phyloP scores from a whole-genome alignment of 2,329 filamentous ascomycete species.

The Beauveria australis region DNA sequence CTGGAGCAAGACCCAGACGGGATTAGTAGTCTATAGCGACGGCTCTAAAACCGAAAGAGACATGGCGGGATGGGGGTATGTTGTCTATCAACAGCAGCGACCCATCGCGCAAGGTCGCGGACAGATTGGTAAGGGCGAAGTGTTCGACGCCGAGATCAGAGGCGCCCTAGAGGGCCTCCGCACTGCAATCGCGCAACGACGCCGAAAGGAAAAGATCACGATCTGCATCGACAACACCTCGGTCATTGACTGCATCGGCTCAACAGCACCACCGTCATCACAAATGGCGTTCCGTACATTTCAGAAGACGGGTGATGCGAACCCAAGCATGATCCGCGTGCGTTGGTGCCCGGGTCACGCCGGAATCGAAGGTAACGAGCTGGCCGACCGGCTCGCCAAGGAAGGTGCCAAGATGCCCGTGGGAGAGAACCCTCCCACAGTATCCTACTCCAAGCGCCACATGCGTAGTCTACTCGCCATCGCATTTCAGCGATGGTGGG shows the following conservation, averaged over 20 bases:
- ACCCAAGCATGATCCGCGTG: background rate
- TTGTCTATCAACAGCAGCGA: background rate
- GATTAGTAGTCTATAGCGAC: too few species aligned
- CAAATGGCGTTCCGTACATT: background rate
- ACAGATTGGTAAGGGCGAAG: slow-evolving; percentile 1
- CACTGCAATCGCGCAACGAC: background rate
- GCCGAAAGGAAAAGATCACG: background rate
- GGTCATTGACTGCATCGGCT: slow-evolving; percentile 4
- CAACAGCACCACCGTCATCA: background rate
- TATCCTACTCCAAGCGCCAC: slow-evolving; percentile 1
- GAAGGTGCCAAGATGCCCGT: slow-evolving; percentile 4
- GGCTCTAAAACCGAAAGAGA: background rate
- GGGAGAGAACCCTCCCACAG: background rate
- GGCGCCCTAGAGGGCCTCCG: background rate
- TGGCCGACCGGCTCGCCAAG: background rate
- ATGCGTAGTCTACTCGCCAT: background rate
- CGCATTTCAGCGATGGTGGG: slow-evolving; percentile 3
- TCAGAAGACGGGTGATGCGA: background rate
- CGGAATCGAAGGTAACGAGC: slow-evolving; percentile 1
- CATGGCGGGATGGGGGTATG: background rate
- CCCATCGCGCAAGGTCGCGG: background rate
- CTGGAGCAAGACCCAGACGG: too few species aligned
- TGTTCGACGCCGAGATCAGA: slow-evolving; percentile 5
- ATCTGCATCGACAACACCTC: slow-evolving; percentile 9
- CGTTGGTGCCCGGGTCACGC: slow-evolving; percentile 1